Conservation (phyloP, 208 protist genomes). For the Lotmaria passim region DNA sequence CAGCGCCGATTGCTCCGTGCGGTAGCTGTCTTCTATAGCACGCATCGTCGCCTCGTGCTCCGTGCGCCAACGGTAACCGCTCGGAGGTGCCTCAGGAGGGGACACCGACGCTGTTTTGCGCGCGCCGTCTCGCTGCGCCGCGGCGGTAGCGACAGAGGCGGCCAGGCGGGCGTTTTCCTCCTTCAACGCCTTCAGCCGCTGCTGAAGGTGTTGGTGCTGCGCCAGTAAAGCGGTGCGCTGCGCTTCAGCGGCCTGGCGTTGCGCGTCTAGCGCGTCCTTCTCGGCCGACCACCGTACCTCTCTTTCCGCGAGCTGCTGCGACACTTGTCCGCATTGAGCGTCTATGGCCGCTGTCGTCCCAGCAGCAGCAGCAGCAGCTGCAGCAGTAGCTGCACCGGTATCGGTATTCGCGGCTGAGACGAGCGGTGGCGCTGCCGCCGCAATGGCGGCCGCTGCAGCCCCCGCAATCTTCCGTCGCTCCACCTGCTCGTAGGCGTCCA, state of each 20-base stretch:
- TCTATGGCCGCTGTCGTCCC: constrained; percentile 7
- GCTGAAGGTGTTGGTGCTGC: constrained; percentile 20
- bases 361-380: constrained; percentile 11
- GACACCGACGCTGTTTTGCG: neutral
- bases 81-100: neutral
- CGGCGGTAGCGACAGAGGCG: neutral
- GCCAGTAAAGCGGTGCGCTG: constrained; percentile 5
- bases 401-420: neutral
- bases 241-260: constrained; percentile 8
- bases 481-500: constrained; percentile 47
- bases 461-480: constrained; percentile 38
- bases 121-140: neutral
- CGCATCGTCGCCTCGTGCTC: constrained; percentile 36
- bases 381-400: neutral
- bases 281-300: constrained; percentile 13
- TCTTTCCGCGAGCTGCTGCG: constrained; percentile 24
- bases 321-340: constrained; percentile 16
- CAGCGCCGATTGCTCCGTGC: constrained; percentile 37
- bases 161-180: constrained; percentile 12
- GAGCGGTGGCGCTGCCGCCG: neutral
- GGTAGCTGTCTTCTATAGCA: constrained; percentile 44
- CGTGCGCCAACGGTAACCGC: constrained; percentile 11
- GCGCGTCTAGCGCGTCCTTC: constrained; percentile 9
- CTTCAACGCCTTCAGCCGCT: constrained; percentile 15
- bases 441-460: constrained; percentile 2